These are phyloP conservation scores for Gyrodon lividus DNA, from an alignment of 768 basidiomycete species.

Conservation along the genomic window DNA sequence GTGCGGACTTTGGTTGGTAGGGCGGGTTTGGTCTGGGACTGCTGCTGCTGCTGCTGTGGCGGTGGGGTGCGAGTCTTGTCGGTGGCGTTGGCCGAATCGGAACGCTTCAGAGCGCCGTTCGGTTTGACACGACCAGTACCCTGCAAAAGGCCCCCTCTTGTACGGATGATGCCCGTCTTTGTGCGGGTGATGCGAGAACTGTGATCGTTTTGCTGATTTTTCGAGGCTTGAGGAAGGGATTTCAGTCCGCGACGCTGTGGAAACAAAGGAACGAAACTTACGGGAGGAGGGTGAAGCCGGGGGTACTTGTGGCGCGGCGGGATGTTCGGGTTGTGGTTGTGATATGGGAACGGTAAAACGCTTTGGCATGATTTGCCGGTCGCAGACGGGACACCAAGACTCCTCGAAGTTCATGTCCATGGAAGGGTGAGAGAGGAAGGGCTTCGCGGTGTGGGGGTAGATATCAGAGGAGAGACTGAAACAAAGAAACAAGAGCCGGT, in stretches of 20 bases:
- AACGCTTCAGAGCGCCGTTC: constrained; percentile 53
- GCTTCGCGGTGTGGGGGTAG: not conserved
- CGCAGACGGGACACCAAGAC: constrained; percentile 80
- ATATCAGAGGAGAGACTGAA: constrained; percentile 2
- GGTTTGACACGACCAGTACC: constrained; percentile 64
- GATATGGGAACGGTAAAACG: constrained; percentile 53
- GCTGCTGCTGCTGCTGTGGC: constrained; percentile 20
- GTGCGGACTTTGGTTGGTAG: constrained; percentile 52
- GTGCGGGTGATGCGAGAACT: constrained; percentile 30
- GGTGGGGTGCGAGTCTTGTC: constrained; percentile 14
- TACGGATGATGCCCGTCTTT: constrained; percentile 38
- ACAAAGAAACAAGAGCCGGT: constrained; percentile 9
- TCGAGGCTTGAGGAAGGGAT: constrained; percentile 13
- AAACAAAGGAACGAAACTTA: constrained; percentile 24
- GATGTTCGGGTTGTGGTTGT: constrained; percentile 17
- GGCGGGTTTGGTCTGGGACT: constrained; percentile 25
- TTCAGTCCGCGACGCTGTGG: not conserved
- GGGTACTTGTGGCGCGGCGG: constrained; percentile 27
- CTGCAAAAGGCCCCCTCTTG: constrained; percentile 53
- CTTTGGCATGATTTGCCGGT: constrained; percentile 78
- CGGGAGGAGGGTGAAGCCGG: constrained; percentile 42
- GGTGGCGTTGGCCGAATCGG: constrained; percentile 21
- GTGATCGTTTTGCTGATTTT: constrained; percentile 30
- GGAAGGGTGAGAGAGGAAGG: constrained; percentile 14
- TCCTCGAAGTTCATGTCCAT: constrained; percentile 54